phyloP scores from a whole-genome alignment of 2,329 filamentous ascomycete genomes.

The Diaporthe sp. region DNA sequence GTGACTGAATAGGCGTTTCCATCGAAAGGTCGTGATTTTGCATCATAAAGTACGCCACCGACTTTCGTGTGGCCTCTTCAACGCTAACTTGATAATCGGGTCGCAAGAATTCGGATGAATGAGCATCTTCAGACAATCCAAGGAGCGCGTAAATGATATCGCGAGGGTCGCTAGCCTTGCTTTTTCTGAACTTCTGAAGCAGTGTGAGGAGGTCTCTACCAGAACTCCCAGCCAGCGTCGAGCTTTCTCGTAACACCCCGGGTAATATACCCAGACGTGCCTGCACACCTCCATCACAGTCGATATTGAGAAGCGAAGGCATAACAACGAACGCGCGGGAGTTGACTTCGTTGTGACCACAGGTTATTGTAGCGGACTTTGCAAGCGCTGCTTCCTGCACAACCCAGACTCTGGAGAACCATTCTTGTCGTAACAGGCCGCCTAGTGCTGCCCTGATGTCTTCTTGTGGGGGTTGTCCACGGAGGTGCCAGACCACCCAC shows the following conservation, averaged over 20 bases:
- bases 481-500: fast-evolving
- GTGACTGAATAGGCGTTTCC: fast-evolving
- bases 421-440: neutral
- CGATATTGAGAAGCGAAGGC: neutral
- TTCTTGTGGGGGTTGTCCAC: neutral
- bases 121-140: neutral
- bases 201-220: neutral
- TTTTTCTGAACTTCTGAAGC: neutral
- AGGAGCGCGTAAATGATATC: neutral
- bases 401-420: neutral
- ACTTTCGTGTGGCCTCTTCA: neutral
- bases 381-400: neutral
- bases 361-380: neutral
- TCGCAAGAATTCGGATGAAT: neutral
- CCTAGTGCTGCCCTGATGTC: neutral
- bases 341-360: neutral
- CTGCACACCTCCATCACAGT: neutral
- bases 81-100: neutral
- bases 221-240: neutral
- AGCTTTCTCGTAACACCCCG: neutral
- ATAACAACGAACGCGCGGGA: neutral
- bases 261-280: neutral
- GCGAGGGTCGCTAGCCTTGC: neutral
- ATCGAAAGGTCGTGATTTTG: neutral
- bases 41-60: neutral